Conservation (phyloP, 2,329 filamentous ascomycete genomes). For the Ascochyta fabae region DNA sequence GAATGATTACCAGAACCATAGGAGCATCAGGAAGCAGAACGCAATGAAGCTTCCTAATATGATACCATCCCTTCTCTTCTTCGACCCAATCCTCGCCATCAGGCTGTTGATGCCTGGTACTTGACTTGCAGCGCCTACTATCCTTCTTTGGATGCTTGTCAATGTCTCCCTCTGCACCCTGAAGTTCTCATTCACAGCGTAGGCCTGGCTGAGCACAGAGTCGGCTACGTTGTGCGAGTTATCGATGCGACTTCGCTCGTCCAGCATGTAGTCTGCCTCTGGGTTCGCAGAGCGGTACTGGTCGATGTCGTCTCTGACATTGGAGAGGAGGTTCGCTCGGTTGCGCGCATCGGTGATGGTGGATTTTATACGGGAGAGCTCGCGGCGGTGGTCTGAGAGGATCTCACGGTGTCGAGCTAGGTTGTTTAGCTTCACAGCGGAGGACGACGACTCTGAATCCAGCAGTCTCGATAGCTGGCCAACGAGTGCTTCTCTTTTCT, state of each 20-base stretch:
- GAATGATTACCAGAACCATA: conserved; percentile 58
- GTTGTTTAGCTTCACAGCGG: conserved; percentile 96
- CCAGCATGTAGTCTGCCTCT: conserved; percentile 97
- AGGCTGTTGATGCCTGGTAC: conserved; percentile 92
- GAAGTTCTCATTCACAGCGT: conserved; percentile 95
- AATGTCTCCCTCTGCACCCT: conserved; percentile 85
- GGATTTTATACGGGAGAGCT: conserved; percentile 76
- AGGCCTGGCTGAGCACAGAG: conserved; percentile 90
- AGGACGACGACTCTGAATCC: conserved; percentile 90
- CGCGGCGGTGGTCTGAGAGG: conserved; percentile 82
- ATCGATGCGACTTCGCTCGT: conserved; percentile 84
- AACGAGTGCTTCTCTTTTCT: conserved; percentile 84
- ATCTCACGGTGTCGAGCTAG: conserved; percentile 90
- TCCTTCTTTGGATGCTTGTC: conserved; percentile 85
- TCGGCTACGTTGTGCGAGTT: conserved; percentile 90
- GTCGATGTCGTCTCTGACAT: conserved; percentile 90
- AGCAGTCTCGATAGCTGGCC: conserved; percentile 84
- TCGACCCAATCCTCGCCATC: conserved; percentile 90
- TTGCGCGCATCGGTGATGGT: conserved; percentile 80
- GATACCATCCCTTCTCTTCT: conserved; percentile 92
- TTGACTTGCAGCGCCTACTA: conserved; percentile 86
- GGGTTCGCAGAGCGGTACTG: conserved; percentile 85
- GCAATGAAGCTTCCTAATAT: conserved; percentile 92
- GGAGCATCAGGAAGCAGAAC: conserved; percentile 85
- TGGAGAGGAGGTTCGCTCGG: conserved; percentile 86